A percentile compares a stretch with the other conserved stretches of the same genome.
Conservation (phyloP, 2,329 filamentous ascomycete genomes). For the Aspergillus bombycis region DNA sequence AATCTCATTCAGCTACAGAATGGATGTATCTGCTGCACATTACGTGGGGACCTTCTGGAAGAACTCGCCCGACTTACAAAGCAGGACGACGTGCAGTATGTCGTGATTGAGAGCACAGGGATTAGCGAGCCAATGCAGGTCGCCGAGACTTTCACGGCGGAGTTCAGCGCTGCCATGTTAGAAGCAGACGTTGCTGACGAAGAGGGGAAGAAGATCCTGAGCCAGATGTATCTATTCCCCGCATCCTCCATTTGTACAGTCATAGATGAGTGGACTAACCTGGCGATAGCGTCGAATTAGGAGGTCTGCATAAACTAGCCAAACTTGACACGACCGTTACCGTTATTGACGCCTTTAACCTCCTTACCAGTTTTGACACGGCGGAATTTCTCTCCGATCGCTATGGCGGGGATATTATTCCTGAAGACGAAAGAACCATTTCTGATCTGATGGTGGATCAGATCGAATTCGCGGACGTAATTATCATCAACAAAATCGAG, state of each 20-base stretch:
- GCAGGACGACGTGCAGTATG: conserved; percentile 68
- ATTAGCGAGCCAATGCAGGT: conserved; percentile 76
- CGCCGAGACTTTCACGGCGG: conserved; percentile 70
- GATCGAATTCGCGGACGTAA: conserved; percentile 75
- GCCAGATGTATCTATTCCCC: conserved; percentile 46
- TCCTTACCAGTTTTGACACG: conserved; percentile 73
- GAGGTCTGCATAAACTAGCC: conserved; percentile 68
- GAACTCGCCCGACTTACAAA: conserved; percentile 69
- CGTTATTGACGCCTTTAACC: conserved; percentile 72
- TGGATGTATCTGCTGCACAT: conserved; percentile 76
- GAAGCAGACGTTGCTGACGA: conserved; percentile 51
- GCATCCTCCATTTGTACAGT: conserved; percentile 14
- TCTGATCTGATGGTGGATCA: conserved; percentile 77
- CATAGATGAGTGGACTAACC: conserved; percentile 8
- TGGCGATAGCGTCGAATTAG: conserved; percentile 52
- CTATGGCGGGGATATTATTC: conserved; percentile 61
- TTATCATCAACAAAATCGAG: conserved; percentile 72
- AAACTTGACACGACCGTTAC: conserved; percentile 72
- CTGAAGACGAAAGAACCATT: conserved; percentile 73
- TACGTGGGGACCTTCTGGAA: conserved; percentile 70
- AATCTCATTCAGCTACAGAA: conserved; percentile 71
- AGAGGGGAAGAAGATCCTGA: conserved; percentile 49
- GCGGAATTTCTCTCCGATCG: conserved; percentile 68
- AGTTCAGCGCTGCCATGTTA: conserved; percentile 53
- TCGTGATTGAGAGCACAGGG: conserved; percentile 71